These are phyloP conservation scores for Berberis thunbergii DNA, from an alignment of 164 flowering plant species.

Conservation along the genomic window DNA sequence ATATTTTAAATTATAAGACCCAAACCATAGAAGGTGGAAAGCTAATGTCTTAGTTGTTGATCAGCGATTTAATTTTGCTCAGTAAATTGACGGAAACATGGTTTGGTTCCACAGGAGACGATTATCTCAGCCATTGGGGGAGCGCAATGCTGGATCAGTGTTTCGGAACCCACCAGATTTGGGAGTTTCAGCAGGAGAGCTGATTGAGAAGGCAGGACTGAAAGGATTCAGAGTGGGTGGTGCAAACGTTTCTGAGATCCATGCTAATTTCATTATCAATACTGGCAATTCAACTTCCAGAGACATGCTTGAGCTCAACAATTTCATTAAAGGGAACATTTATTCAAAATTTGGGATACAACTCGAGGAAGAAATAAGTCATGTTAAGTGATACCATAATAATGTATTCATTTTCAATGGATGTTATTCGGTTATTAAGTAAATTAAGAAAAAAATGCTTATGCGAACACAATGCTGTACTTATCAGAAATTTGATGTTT, in stretches of 20 bases:
- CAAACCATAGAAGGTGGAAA: no score
- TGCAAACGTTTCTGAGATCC: constrained; percentile 29
- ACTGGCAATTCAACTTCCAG: constrained; percentile 26
- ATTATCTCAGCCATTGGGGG: constrained; percentile 27
- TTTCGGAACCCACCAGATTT: constrained; percentile 29
- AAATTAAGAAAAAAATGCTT: no score
- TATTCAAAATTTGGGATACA: constrained; percentile 8
- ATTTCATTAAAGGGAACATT: constrained; percentile 19
- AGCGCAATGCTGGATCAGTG: constrained; percentile 39
- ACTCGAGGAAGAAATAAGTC: constrained; percentile 22
- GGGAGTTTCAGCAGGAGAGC: constrained; percentile 32
- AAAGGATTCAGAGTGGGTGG: constrained; percentile 34
- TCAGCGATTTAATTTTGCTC: no score
- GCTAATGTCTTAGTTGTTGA: no score
- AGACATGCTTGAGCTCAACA: constrained; percentile 38
- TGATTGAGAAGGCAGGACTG: constrained; percentile 42
- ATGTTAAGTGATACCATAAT: constrained; percentile 5
- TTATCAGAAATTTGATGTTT: no score
- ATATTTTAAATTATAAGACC: no score
- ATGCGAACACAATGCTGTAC: no score
- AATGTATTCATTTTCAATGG: not conserved
- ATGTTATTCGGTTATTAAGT: not conserved
- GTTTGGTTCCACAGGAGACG: constrained; percentile 20
- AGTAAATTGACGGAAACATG: not conserved
- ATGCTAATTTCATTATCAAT: constrained; percentile 24